Evolutionary conservation across 2,329 filamentous ascomycete genomes (phyloP), one percentile per base, ranked within the genome.

Genomic region (Purpureocillium takamizusanense): DNA sequence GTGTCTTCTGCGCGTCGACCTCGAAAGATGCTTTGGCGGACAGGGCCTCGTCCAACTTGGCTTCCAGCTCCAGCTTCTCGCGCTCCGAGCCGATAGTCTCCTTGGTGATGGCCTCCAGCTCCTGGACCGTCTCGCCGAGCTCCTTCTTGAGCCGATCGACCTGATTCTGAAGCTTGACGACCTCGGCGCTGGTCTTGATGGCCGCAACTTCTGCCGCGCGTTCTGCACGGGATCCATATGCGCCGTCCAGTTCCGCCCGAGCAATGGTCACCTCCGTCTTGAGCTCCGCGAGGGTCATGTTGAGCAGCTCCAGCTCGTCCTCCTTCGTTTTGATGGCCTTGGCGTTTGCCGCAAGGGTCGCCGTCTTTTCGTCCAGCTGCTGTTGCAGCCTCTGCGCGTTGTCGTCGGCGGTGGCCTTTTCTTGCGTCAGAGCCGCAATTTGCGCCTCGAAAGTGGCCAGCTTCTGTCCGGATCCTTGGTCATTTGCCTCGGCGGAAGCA

Each of bases 211-310:
- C 74, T 11, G 71, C 70, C 15, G 75, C 74, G 16, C 76, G 72
- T 57, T 79, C 68, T 41, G 72, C 68, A 42, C 74, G 69, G 41
- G 70, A 69, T 41, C 75, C 75, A 52, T 78, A 78, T 18, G 75
- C 75, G 40, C 73, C 73, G 45, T 80, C 76, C 23, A 80, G 67
- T 55, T 80, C 76, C 14, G 76, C 76, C 51, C 74, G 71, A 36
- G 73, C 71, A 49, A 78, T 69, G 33, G 74, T 76, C 42, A 76
- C 63, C 50, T 79, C 75, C 38, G 74, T 78, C 65, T 78, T 78
- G 52, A 75, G 65, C 57, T 78, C 73, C 27, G 72, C 69, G 39
- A 77, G 54, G 50, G 67, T 66, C 51, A 66, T 60, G 54, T 71
- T 72, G 38, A 73, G 60, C 39, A 60, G 57, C 36, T 74, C 70